Evolutionary conservation across 1,284 basidiomycete species (phyloP).

Genomic region (Anthracocystis panici-leucophaei): DNA sequence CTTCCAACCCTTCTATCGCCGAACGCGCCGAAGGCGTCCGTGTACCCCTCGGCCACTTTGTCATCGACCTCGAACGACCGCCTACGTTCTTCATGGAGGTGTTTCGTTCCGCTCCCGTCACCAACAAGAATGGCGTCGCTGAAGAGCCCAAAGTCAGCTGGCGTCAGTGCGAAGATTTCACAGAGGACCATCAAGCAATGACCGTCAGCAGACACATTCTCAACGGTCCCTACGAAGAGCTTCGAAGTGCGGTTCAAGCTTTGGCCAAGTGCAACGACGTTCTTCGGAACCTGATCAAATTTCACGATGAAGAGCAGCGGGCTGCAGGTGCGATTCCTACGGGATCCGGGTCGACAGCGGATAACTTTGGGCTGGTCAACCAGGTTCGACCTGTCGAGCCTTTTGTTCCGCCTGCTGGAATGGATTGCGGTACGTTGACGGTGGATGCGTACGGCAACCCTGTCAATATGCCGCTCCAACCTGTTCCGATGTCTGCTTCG

Average conservation of each 20-base stretch:
- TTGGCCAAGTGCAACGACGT: constrained; percentile 37
- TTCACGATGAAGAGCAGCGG: constrained; percentile 25
- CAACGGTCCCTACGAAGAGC: constrained; percentile 58
- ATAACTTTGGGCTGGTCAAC: constrained; percentile 42
- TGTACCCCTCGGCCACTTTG: constrained; percentile 48
- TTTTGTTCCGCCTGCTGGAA: background rate
- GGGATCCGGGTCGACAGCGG: constrained; percentile 27
- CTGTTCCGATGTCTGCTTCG: constrained; percentile 8
- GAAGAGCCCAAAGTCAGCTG: constrained; percentile 51
- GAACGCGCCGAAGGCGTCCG: constrained; percentile 55
- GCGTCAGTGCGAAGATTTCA: constrained; percentile 65
- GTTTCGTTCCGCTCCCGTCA: constrained; percentile 45
- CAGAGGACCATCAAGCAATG: constrained; percentile 60
- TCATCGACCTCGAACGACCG: constrained; percentile 53
- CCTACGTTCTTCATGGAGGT: constrained; percentile 66
- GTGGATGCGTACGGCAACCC: constrained; percentile 19
- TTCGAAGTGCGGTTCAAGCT: constrained; percentile 46
- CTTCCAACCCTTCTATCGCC: constrained; percentile 32
- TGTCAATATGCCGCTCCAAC: constrained; percentile 28
- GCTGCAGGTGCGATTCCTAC: constrained; percentile 32
- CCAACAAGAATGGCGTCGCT: constrained; percentile 21
- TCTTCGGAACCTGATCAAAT: constrained; percentile 34
- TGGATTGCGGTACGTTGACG: constrained; percentile 12
- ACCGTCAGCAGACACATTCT: constrained; percentile 47
- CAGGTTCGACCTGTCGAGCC: constrained; percentile 4